Base-by-base conservation (phyloP, 2,329 filamentous ascomycete species). In the Xenosphaeropsis pyriputrescens region DNA sequence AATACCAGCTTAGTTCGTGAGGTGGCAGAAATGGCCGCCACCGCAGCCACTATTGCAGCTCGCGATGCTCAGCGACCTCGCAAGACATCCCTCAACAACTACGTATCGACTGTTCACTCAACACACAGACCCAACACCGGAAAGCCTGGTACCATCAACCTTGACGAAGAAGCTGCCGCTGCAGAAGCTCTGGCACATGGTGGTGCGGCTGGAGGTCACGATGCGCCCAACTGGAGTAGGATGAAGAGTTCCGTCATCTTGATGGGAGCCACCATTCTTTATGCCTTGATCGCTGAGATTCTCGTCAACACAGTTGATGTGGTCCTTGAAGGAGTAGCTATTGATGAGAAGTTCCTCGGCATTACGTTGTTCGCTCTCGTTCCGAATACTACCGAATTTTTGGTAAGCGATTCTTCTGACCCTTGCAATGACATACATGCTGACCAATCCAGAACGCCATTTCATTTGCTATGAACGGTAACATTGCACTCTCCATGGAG, bases 391-490 rank as follows among this genome's bases (percentile, higher is more conserved):
- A 98, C 91, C 1, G 91, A 98, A 56, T 98, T 98, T 56, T 58
- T 98, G 65, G 82, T 89, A 69, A 63, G 77, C 60, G 29, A 14
- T 16, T 33, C 7, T 15, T 18, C 6, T 6, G 9, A 18, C 13
- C 26, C 13, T 40, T 18, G 18, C 22, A 36, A 34, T 36, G 15
- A 13, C 11, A 26, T 15, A 22, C 38, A 37, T 36, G 29, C 46
- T 52, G 39, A 52, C 37, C 30, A 39, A 37, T 53, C 33, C 42
- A 86, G 78, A 98, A 98, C 59, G 91, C 89, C 56, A 98, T 98
- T 42, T 95, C 88, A 0, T 98, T 98, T 57, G 91, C 91, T 38
- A 98, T 98, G 89, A 96, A 98, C 54, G 91, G 91, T 42, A 98
- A 98, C 58, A 96, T 98, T 58, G 91, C 91, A 0, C 65, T 98